Conservation (phyloP, 2,329 filamentous ascomycete genomes). For the Ascochyta fabae region DNA sequence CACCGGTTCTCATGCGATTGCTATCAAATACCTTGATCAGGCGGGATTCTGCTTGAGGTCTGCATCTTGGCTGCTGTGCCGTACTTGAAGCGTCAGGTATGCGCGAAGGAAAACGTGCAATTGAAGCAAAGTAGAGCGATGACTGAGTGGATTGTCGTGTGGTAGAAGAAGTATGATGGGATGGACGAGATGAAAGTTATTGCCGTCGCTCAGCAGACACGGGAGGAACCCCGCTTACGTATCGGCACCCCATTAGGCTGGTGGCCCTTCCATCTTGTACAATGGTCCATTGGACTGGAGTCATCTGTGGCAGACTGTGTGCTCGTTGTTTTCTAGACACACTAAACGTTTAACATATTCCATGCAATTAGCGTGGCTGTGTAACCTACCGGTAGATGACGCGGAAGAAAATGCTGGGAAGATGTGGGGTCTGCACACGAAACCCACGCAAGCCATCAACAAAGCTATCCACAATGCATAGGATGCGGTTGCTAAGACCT, state of each 20-base stretch:
- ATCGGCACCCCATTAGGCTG: constrained; percentile 3
- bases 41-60: constrained; percentile 40
- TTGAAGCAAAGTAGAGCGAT: neutral
- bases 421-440: too few relatives aligned
- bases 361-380: too few relatives aligned
- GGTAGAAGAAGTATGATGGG: neutral
- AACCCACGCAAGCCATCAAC: too few relatives aligned
- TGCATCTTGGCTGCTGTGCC: constrained; percentile 37
- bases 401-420: too few relatives aligned
- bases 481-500: too few relatives aligned
- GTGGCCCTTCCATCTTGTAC: too few relatives aligned
- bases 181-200: neutral
- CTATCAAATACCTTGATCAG: constrained; percentile 48
- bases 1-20: constrained; percentile 50
- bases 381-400: too few relatives aligned
- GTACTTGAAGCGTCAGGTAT: constrained; percentile 28
- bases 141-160: neutral
- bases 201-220: constrained; percentile 5
- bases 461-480: too few relatives aligned
- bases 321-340: too few relatives aligned
- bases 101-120: neutral
- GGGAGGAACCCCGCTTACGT: constrained; percentile 5
- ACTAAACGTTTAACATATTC: too few relatives aligned
- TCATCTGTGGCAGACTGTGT: too few relatives aligned
- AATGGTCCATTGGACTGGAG: too few relatives aligned